phyloP scores from a whole-genome alignment of 495 filamentous ascomycete genomes.

The Podospora bellae-mahoneyi region DNA sequence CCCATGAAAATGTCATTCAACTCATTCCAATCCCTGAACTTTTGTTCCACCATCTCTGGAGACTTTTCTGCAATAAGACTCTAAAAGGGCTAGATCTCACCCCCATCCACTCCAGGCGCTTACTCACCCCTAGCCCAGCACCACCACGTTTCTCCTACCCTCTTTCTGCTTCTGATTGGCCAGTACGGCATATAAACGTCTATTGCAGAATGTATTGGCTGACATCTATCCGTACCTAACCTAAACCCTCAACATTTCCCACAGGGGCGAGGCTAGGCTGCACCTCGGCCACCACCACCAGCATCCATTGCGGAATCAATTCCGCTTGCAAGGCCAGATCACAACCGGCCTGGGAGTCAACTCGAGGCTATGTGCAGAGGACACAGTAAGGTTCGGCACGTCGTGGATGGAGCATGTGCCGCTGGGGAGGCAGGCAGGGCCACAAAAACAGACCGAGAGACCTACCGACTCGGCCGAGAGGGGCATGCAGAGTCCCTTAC shows the following conservation, averaged over 20 bases:
- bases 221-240: neutral
- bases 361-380: neutral
- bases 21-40: too few species aligned
- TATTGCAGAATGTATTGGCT: slow-evolving; percentile 6
- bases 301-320: neutral
- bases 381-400: neutral
- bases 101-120: neutral
- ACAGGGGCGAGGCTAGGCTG: too few species aligned
- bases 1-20: too few species aligned
- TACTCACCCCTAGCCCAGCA: neutral
- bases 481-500: too few species aligned
- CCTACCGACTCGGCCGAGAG: too few species aligned
- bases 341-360: neutral
- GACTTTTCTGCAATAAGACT: neutral
- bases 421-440: too few species aligned
- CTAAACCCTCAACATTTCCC: too few species aligned
- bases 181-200: neutral
- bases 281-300: neutral
- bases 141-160: neutral
- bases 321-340: neutral
- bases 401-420: too few species aligned
- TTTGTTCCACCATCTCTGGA: too few species aligned
- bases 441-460: neutral
- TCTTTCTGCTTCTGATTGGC: neutral
- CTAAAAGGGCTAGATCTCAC: neutral